These are phyloP conservation scores for Neurospora pannonica DNA, from an alignment of 495 filamentous ascomycete genomes.

Conservation along the genomic window DNA sequence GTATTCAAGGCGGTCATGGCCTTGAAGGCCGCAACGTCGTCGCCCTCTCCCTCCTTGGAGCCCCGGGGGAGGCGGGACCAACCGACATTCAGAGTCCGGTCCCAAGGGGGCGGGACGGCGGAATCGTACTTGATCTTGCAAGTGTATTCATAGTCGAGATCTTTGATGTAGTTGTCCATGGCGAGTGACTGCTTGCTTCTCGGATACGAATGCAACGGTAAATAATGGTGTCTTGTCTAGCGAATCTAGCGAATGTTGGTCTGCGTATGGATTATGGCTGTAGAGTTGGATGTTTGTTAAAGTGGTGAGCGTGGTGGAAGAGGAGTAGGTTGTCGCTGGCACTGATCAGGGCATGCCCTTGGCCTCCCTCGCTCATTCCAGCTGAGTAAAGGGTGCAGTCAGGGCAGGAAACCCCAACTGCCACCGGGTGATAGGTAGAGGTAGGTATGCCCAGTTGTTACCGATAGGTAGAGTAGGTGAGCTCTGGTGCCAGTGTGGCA, in stretches of 20 bases:
- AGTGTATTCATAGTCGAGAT: background rate
- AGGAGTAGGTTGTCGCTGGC: background rate
- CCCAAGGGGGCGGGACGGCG: background rate
- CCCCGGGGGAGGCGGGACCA: background rate
- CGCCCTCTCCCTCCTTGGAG: background rate
- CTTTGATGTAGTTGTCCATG: background rate
- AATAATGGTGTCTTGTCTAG: background rate
- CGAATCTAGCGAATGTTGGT: background rate
- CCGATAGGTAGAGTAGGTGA: background rate
- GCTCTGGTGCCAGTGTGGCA: background rate
- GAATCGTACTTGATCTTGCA: background rate
- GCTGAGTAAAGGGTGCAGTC: background rate
- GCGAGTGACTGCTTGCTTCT: background rate
- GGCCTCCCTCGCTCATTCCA: background rate
- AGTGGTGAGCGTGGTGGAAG: background rate
- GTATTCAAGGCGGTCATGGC: background rate
- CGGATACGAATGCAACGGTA: background rate
- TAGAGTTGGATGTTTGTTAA: background rate
- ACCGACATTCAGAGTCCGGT: background rate
- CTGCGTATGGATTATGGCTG: background rate
- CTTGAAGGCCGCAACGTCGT: background rate
- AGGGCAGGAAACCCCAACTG: background rate
- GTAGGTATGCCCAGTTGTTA: background rate
- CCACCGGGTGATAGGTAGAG: background rate
- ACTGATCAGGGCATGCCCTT: background rate